Conservation (phyloP, 768 basidiomycete species). For the Termitomyces sp. region DNA sequence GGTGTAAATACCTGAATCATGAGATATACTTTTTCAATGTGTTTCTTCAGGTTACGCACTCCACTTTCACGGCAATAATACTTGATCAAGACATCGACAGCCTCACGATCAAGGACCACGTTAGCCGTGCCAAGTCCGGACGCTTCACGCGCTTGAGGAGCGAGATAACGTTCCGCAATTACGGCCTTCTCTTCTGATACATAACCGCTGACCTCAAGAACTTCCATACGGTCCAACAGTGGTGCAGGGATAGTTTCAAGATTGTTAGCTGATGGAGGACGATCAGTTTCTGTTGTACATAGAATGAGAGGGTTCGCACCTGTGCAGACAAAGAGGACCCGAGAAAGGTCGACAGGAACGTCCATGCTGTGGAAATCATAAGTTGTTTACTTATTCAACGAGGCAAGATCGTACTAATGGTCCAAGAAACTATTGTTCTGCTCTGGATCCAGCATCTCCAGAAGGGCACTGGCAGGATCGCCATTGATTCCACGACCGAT, state of each 20-base stretch:
- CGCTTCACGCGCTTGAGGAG: slow-evolving; percentile 89
- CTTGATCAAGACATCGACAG: slow-evolving; percentile 87
- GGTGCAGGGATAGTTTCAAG: slow-evolving; percentile 94
- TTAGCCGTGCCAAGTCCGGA: slow-evolving; percentile 84
- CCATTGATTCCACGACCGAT: slow-evolving; percentile 89
- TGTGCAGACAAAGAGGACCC: slow-evolving; percentile 97
- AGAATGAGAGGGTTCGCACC: slow-evolving; percentile 2
- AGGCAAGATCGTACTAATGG: slow-evolving; percentile 64
- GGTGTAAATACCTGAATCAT: not conserved
- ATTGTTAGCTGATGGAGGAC: slow-evolving; percentile 64
- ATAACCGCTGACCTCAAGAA: slow-evolving; percentile 91
- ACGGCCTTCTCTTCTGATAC: slow-evolving; percentile 89
- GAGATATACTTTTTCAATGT: slow-evolving; percentile 86
- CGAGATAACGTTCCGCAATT: slow-evolving; percentile 84
- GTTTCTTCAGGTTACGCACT: slow-evolving; percentile 95
- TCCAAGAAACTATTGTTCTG: slow-evolving; percentile 94
- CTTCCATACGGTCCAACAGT: slow-evolving; percentile 93
- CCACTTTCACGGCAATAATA: slow-evolving; percentile 98
- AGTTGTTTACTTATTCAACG: slow-evolving; percentile 1
- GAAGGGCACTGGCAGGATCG: slow-evolving; percentile 84
- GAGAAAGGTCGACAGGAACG: slow-evolving; percentile 92
- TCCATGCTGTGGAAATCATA: slow-evolving; percentile 63
- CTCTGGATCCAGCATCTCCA: slow-evolving; percentile 94
- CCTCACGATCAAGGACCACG: slow-evolving; percentile 67
- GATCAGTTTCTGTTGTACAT: not conserved